These are phyloP conservation scores for Chiua virens DNA, from an alignment of 768 basidiomycete genomes.

Conservation along the genomic window DNA sequence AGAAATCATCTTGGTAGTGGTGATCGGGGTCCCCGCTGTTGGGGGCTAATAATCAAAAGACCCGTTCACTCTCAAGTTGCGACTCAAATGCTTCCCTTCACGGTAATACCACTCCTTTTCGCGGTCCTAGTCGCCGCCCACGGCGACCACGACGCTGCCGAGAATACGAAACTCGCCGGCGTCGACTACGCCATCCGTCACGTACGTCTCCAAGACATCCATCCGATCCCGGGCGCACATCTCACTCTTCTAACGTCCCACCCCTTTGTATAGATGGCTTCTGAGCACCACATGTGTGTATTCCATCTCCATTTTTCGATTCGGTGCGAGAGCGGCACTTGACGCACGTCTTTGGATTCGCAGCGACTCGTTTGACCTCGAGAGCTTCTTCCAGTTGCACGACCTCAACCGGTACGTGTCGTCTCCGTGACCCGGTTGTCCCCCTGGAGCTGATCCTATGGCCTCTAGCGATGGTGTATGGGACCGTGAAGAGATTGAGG, in stretches of 20 bases:
- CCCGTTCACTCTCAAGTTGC: constrained; percentile 6
- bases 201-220: constrained; percentile 52
- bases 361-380: constrained; percentile 79
- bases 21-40: constrained; percentile 21
- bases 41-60: not conserved
- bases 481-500: constrained; percentile 88
- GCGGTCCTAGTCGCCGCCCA: constrained; percentile 46
- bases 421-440: not conserved
- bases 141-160: constrained; percentile 57
- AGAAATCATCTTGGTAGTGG: not conserved
- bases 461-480: constrained; percentile 70
- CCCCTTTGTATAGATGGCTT: constrained; percentile 63
- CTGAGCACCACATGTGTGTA: constrained; percentile 82
- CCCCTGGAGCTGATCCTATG: not conserved
- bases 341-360: not conserved
- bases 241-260: constrained; percentile 8
- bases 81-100: constrained; percentile 47
- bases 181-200: constrained; percentile 82
- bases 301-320: not conserved
- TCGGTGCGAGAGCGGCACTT: not conserved
- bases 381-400: constrained; percentile 94
- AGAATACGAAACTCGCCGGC: constrained; percentile 54
- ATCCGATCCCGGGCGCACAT: constrained; percentile 5
- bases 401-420: constrained; percentile 76
- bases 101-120: constrained; percentile 41